These are phyloP conservation scores for Colletotrichum tanaceti DNA, from an alignment of 2,329 filamentous ascomycete genomes.

Conservation along the genomic window DNA sequence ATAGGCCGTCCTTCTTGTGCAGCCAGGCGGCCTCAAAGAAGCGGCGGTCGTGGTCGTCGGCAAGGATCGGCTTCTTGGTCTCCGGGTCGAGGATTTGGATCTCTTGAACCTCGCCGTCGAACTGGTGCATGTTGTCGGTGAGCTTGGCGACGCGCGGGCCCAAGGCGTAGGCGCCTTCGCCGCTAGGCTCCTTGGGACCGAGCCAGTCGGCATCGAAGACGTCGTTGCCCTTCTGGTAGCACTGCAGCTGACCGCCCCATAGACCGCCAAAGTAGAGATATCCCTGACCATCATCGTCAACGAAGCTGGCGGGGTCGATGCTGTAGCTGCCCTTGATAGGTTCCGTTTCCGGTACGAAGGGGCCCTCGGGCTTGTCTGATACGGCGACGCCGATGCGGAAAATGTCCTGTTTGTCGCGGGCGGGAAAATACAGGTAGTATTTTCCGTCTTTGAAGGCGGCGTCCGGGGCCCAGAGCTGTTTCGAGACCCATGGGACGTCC, in stretches of 20 bases:
- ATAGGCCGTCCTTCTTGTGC: conserved; percentile 76
- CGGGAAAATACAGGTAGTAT: conserved; percentile 84
- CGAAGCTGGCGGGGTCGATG: conserved; percentile 81
- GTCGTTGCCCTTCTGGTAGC: conserved; percentile 69
- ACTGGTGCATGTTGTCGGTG: conserved; percentile 72
- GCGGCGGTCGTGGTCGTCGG: conserved; percentile 77
- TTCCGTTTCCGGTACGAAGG: conserved; percentile 73
- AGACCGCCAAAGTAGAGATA: conserved; percentile 79
- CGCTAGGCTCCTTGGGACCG: conserved; percentile 69
- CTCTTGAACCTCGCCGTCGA: conserved; percentile 67
- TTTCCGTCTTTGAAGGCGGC: conserved; percentile 74
- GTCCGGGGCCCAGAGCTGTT: conserved; percentile 86
- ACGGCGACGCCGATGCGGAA: conserved; percentile 82
- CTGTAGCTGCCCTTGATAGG: conserved; percentile 77
- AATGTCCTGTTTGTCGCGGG: conserved; percentile 74
- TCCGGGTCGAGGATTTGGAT: conserved; percentile 73
- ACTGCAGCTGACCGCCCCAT: conserved; percentile 85
- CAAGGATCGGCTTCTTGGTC: conserved; percentile 67
- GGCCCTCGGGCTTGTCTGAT: conserved; percentile 72
- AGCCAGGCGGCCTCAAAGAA: conserved; percentile 88
- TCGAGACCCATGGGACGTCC: conserved; percentile 80
- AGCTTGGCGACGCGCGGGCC: conserved; percentile 75
- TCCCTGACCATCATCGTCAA: conserved; percentile 63
- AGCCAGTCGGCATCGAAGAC: conserved; percentile 66
- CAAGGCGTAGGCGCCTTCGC: conserved; percentile 67